phyloP scores from a whole-genome alignment of 352 stramenopile species.

The Plasmopara halstedii region DNA sequence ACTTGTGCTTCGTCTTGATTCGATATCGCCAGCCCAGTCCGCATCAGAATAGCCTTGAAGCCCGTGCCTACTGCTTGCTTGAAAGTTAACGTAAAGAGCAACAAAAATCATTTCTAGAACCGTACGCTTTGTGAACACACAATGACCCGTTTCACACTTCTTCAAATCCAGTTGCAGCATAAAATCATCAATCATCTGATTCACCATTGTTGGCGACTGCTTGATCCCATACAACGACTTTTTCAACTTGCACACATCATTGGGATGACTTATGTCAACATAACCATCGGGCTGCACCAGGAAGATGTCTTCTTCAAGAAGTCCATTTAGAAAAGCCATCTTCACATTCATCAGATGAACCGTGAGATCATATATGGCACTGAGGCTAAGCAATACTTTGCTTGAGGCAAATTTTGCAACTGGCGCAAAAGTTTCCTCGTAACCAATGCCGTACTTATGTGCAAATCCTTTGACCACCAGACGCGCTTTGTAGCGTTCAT shows the following conservation, averaged over 20 bases:
- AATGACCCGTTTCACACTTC: background rate
- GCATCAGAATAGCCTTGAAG: background rate
- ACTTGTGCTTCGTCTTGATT: background rate
- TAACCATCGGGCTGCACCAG: background rate
- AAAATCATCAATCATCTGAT: background rate
- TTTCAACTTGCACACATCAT: background rate
- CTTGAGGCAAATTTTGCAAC: background rate
- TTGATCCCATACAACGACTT: background rate
- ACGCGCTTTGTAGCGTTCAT: background rate
- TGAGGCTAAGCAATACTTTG: background rate
- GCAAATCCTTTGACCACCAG: background rate
- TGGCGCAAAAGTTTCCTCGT: background rate
- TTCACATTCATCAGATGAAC: background rate
- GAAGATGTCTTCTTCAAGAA: background rate
- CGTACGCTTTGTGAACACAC: background rate
- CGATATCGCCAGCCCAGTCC: background rate
- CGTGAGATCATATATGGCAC: background rate
- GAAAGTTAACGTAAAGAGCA: background rate
- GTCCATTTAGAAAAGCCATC: background rate
- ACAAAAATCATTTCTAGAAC: background rate
- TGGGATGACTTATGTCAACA: background rate
- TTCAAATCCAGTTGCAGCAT: background rate
- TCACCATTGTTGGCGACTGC: background rate
- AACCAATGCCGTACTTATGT: background rate
- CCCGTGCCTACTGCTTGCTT: background rate